Conservation (phyloP, 2,329 filamentous ascomycete genomes). For the Oidium heveae region DNA sequence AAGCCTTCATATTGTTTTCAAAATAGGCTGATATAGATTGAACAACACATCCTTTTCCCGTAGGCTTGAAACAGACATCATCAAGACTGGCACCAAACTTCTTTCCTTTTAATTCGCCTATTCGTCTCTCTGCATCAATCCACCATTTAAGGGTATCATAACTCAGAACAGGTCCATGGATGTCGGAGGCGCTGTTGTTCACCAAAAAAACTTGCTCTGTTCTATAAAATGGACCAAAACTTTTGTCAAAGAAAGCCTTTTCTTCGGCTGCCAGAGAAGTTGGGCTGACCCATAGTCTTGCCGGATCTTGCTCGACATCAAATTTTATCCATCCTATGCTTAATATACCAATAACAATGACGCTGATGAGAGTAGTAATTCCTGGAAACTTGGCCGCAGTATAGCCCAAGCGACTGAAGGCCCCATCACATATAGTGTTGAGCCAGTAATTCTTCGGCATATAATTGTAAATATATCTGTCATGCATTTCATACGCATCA, state of each 20-base stretch:
- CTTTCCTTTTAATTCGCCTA: constrained; percentile 45
- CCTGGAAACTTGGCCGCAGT: constrained; percentile 61
- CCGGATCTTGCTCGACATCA: constrained; percentile 71
- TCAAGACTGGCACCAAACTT: constrained; percentile 43
- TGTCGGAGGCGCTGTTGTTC: constrained; percentile 46
- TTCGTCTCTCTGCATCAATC: constrained; percentile 65
- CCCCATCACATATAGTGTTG: constrained; percentile 57
- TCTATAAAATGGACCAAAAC: constrained; percentile 89
- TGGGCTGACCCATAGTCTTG: constrained; percentile 88
- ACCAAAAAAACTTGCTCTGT: constrained; percentile 84
- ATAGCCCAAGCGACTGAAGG: constrained; percentile 61
- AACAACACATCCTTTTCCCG: constrained; percentile 67
- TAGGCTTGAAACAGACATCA: constrained; percentile 87
- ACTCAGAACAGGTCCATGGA: constrained; percentile 52
- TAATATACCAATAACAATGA: constrained; percentile 52
- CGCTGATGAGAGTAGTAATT: constrained; percentile 51
- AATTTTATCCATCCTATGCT: constrained; percentile 79
- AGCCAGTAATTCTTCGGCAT: constrained; percentile 58
- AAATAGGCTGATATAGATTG: constrained; percentile 88
- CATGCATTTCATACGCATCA: constrained; percentile 61
- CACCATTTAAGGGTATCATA: constrained; percentile 85
- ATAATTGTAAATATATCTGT: constrained; percentile 50
- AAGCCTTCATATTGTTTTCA: constrained; percentile 34
- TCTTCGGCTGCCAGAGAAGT: constrained; percentile 74
- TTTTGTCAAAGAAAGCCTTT: constrained; percentile 77